Percentiles rank a stretch among this genome's conserved stretches.
phyloP scores from a whole-genome alignment of 495 filamentous ascomycete species.

The Neurospora africana region DNA sequence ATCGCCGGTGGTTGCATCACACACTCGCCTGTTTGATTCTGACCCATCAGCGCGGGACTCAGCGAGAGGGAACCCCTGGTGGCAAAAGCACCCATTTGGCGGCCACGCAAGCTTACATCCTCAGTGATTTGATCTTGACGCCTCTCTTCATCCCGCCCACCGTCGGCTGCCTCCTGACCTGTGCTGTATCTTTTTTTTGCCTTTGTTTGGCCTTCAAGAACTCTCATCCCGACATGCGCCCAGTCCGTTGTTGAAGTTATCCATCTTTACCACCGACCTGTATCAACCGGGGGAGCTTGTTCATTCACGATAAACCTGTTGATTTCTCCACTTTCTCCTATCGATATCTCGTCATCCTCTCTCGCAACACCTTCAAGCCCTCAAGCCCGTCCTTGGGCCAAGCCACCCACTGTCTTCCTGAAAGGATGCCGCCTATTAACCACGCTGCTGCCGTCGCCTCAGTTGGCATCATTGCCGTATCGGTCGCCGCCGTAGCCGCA shows the following conservation, averaged over 20 bases:
- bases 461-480: conserved; percentile 70
- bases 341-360: neutral
- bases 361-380: neutral
- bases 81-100: neutral
- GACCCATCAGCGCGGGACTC: neutral
- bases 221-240: neutral
- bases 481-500: conserved; percentile 68
- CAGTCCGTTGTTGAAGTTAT: neutral
- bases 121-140: neutral
- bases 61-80: neutral
- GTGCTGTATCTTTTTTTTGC: neutral
- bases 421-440: conserved; percentile 36
- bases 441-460: conserved; percentile 32
- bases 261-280: neutral
- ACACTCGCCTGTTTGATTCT: neutral
- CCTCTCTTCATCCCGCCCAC: neutral
- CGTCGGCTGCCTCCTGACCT: neutral
- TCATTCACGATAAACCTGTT: neutral
- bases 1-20: neutral
- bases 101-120: neutral
- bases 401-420: neutral
- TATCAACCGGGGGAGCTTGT: neutral
- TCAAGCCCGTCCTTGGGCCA: neutral
- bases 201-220: neutral
- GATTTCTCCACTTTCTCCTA: neutral